Base-by-base conservation (phyloP, 345 rosid species). In the Sapria himalayana region DNA sequence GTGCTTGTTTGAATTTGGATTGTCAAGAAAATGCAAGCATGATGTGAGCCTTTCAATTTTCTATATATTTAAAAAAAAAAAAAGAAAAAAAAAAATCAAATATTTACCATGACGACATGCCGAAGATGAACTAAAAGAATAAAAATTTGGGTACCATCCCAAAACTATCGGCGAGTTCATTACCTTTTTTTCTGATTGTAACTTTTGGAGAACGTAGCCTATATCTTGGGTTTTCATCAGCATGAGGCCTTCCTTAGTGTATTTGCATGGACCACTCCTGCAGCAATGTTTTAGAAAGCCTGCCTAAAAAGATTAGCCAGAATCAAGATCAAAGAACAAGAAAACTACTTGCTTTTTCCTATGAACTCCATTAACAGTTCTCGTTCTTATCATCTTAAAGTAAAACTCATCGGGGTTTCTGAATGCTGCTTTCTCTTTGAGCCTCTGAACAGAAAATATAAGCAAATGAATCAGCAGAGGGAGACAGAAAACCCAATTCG, bases 201-300 rank as follows among this genome's bases (percentile, higher is more conserved):
- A 40, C 45, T 78, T 86, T 45, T 78, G 89, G 51, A 71, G 69
- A 45, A 86, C 50, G 51, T 86, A 86, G 37, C 96, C 96, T 12
- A 75, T 61, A 48, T 85, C 96, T 49, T 78, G 97, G 0, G 97
- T 81, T 63, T 81, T 81, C 97, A 81, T 85, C 38, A 78, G 9
- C 81, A 71, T 62, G 34, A 81, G 78, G 54, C 81, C 92, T 43
- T 78, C 97, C 11, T 65, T 64, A 44, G 62, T 64, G 63, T 85
- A 85, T 35, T 73, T 75, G 46, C 78, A 75, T 1, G 76, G 61
- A 57, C 66, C 73, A 22, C 57, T 72, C 74, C 97, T 85, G 46
- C 14, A 57, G 38, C 33, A 11, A 46, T 22, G n/a, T n/a, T n/a
- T n/a, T n/a, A n/a, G n/a, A n/a, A n/a, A n/a, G n/a, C n/a, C n/a